phyloP scores from a whole-genome alignment of 208 protist genomes.

The Trypanosoma rangeli region DNA sequence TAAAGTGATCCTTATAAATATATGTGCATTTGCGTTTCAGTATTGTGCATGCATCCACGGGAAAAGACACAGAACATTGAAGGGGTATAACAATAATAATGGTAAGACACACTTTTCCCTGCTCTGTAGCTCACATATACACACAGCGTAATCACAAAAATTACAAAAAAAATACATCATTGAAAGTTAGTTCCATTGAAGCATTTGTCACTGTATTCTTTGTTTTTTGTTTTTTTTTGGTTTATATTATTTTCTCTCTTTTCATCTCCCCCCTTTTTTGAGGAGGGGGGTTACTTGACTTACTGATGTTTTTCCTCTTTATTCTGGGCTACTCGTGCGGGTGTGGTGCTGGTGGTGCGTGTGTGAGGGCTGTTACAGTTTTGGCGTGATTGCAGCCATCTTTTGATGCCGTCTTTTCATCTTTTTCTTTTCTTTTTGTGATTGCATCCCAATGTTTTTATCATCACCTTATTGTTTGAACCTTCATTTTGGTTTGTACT shows the following conservation, averaged over 20 bases:
- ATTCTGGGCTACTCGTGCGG: background rate
- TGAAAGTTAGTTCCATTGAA: background rate
- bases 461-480: too few species aligned
- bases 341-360: background rate
- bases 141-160: background rate
- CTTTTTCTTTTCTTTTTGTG: constrained; percentile 18
- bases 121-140: background rate
- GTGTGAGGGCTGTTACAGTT: background rate
- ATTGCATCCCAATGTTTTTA: too few species aligned
- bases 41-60: too few species aligned
- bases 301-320: constrained; percentile 6
- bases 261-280: background rate
- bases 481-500: too few species aligned
- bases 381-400: background rate
- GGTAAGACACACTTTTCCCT: background rate
- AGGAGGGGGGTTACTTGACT: background rate
- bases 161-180: background rate
- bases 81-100: too few species aligned
- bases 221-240: background rate
- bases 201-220: background rate
- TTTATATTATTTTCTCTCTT: background rate
- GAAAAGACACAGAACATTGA: too few species aligned
- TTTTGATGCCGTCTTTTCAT: constrained; percentile 6
- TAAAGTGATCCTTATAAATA: too few species aligned
- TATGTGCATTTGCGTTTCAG: too few species aligned